phyloP scores from a whole-genome alignment of 2,329 filamentous ascomycete genomes.

The Apiospora aurea region DNA sequence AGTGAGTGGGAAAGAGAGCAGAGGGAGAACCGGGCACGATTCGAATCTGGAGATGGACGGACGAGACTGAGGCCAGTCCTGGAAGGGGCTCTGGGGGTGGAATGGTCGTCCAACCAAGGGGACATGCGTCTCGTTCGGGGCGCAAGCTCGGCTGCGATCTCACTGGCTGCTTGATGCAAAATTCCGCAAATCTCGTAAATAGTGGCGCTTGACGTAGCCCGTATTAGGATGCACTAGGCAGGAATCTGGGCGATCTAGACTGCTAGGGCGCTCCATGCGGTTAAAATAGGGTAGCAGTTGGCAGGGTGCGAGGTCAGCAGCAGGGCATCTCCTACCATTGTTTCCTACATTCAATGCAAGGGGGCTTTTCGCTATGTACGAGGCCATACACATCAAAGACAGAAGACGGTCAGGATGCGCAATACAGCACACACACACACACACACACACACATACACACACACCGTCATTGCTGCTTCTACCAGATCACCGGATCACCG shows the following conservation, averaged over 20 bases:
- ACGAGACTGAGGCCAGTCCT: background rate
- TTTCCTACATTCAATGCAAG: background rate
- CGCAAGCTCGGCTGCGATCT: background rate
- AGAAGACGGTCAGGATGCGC: background rate
- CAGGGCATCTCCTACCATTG: background rate
- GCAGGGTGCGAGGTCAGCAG: background rate
- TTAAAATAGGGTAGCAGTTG: background rate
- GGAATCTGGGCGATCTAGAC: conserved; percentile 4
- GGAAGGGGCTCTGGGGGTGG: background rate
- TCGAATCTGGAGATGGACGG: conserved; percentile 2
- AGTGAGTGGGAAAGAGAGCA: background rate
- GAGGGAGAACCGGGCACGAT: background rate
- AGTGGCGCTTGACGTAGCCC: conserved; percentile 1
- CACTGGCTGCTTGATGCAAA: conserved; percentile 8
- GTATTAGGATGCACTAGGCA: conserved; percentile 6
- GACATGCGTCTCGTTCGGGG: background rate
- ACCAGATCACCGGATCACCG: background rate
- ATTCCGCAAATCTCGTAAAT: conserved; percentile 17
- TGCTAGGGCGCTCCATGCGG: conserved; percentile 8
- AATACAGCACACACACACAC: background rate
- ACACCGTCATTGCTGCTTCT: background rate
- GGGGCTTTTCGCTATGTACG: background rate
- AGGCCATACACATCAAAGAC: no score
- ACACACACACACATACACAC: no score
- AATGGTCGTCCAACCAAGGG: conserved; percentile 8